Conservation (phyloP, 768 basidiomycete genomes). For the Dacryopinax spathularia region DNA sequence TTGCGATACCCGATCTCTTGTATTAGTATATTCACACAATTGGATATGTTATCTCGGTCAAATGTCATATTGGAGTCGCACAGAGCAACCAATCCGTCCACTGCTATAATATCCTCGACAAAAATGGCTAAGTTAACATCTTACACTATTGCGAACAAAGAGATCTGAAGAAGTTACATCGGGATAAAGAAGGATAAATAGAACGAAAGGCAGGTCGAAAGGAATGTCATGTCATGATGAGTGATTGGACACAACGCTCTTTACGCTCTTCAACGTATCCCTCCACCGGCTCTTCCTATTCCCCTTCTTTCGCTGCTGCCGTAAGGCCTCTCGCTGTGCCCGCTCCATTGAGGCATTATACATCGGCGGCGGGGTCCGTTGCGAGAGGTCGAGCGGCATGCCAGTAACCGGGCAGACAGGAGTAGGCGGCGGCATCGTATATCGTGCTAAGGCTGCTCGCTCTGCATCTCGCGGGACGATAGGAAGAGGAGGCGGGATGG, state of each 20-base stretch:
- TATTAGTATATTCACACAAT: not conserved
- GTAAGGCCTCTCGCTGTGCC: not conserved
- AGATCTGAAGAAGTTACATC: too few species aligned
- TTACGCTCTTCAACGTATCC: not conserved
- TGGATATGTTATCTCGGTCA: not conserved
- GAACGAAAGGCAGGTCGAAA: too few species aligned
- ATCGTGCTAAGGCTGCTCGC: not conserved
- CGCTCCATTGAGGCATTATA: not conserved
- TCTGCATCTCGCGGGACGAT: not conserved
- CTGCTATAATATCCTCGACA: too few species aligned
- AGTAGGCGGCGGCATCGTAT: not conserved
- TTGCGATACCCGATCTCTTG: not conserved
- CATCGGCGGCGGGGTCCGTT: not conserved
- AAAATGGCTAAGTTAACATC: too few species aligned
- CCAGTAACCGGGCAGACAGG: not conserved
- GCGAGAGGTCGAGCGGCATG: not conserved
- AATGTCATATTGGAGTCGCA: too few species aligned
- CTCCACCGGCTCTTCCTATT: not conserved
- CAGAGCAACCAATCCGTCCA: too few species aligned
- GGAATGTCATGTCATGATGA: not conserved
- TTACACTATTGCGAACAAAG: too few species aligned
- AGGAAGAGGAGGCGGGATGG: not conserved
- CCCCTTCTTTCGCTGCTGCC: not conserved
- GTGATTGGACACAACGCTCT: not conserved
- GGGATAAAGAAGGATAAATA: too few species aligned